These are phyloP conservation scores for Ustilago xerochloae DNA, from an alignment of 1,284 basidiomycete species.

Conservation along the genomic window DNA sequence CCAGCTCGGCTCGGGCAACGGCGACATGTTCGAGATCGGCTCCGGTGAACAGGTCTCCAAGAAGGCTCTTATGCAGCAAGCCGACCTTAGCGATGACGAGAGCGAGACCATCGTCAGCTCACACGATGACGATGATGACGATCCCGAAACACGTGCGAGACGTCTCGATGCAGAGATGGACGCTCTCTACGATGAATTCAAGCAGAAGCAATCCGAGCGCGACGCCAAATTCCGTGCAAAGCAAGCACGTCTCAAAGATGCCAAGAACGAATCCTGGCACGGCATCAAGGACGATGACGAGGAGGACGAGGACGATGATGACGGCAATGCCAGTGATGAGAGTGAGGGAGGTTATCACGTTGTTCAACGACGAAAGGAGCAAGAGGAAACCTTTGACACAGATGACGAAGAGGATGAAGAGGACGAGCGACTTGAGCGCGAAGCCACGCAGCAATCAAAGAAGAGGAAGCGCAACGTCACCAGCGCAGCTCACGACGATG, in stretches of 20 bases:
- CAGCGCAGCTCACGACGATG: conserved; percentile 10
- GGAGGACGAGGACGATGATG: conserved; percentile 67
- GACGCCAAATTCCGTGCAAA: conserved; percentile 91
- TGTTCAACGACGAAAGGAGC: conserved; percentile 76
- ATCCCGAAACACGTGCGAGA: conserved; percentile 71
- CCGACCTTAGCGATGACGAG: conserved; percentile 71
- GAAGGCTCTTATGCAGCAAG: conserved; percentile 57
- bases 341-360: conserved; percentile 78
- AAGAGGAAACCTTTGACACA: conserved; percentile 72
- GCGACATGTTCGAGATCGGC: conserved; percentile 61
- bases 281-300: conserved; percentile 60
- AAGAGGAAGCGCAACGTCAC: conserved; percentile 44
- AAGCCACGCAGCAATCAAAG: conserved; percentile 62
- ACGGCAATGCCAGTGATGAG: conserved; percentile 67
- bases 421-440: conserved; percentile 64
- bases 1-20: conserved; percentile 53
- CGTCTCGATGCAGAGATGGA: conserved; percentile 86
- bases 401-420: conserved; percentile 70
- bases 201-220: conserved; percentile 80
- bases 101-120: conserved; percentile 72
- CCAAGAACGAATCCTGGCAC: conserved; percentile 68
- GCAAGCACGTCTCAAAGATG: conserved; percentile 81
- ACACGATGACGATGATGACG: conserved; percentile 72
- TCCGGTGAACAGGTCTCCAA: conserved; percentile 39
- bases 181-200: conserved; percentile 87